Percentiles rank a stretch among this genome's conserved stretches.
These are phyloP conservation scores for Chaetomium fimeti DNA, from an alignment of 495 filamentous ascomycete genomes.

Conservation along the genomic window DNA sequence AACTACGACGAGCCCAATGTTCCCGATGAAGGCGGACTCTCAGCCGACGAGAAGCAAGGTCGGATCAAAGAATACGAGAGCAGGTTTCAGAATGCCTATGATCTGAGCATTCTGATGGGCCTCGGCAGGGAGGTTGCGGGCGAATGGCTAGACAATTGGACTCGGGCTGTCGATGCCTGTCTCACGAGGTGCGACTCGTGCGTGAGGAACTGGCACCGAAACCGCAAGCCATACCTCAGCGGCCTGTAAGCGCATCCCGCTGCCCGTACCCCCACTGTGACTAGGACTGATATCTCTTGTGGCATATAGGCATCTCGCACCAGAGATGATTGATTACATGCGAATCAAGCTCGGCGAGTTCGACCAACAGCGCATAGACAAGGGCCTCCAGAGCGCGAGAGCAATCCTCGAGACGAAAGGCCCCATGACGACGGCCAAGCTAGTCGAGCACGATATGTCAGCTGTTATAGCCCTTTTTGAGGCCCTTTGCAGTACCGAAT, in stretches of 20 bases:
- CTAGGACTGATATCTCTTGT: constrained; percentile 18
- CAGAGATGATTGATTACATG: constrained; percentile 37
- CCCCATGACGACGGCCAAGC: constrained; percentile 33
- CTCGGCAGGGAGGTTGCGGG: constrained; percentile 62
- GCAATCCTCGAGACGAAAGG: constrained; percentile 41
- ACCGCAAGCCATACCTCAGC: constrained; percentile 33
- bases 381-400: constrained; percentile 39
- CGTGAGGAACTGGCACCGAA: constrained; percentile 75
- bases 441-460: constrained; percentile 35
- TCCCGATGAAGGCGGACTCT: constrained; percentile 32
- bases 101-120: constrained; percentile 65
- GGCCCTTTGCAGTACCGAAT: constrained; percentile 52
- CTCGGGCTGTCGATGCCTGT: constrained; percentile 42
- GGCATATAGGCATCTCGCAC: constrained; percentile 33
- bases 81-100: constrained; percentile 58
- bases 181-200: constrained; percentile 76
- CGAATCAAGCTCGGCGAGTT: constrained; percentile 47
- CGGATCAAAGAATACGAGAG: constrained; percentile 48
- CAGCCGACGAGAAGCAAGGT: constrained; percentile 41
- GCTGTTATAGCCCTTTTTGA: constrained; percentile 53
- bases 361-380: constrained; percentile 40
- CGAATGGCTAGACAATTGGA: constrained; percentile 59
- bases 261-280: background rate
- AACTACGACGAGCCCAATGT: constrained; percentile 55
- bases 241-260: constrained; percentile 45